phyloP scores from a whole-genome alignment of 2,329 filamentous ascomycete genomes.

The Neodidymelliopsis sp. region DNA sequence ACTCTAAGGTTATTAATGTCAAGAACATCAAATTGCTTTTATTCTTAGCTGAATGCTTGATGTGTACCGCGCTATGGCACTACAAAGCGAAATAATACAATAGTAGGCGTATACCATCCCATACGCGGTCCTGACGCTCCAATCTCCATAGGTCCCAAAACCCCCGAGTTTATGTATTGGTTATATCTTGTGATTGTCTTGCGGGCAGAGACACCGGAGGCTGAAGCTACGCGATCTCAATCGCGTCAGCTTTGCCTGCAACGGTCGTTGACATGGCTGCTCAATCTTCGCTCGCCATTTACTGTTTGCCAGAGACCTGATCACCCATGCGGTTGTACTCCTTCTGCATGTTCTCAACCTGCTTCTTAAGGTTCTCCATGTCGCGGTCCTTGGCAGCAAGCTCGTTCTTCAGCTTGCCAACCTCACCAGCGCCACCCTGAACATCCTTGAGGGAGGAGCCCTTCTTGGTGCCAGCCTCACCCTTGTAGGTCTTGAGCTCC shows the following conservation, averaged over 20 bases:
- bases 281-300: slow-evolving; percentile 13
- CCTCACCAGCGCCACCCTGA: slow-evolving; percentile 74
- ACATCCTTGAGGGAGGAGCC: slow-evolving; percentile 73
- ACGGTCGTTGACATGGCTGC: slow-evolving; percentile 18
- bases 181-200: neutral
- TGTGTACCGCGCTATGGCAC: slow-evolving; percentile 7
- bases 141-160: neutral
- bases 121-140: slow-evolving; percentile 1
- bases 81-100: slow-evolving; percentile 8
- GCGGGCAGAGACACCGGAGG: slow-evolving; percentile 18
- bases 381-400: slow-evolving; percentile 79
- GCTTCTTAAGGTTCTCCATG: slow-evolving; percentile 89
- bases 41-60: slow-evolving; percentile 5
- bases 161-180: neutral
- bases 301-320: slow-evolving; percentile 72
- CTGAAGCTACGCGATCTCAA: slow-evolving; percentile 16
- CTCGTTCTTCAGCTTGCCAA: slow-evolving; percentile 71
- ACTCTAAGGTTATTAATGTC: neutral
- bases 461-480: slow-evolving; percentile 67
- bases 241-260: slow-evolving; percentile 21
- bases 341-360: slow-evolving; percentile 79
- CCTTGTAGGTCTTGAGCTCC: slow-evolving; percentile 84
- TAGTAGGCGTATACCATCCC: neutral
- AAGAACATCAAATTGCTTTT: neutral
- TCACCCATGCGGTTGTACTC: slow-evolving; percentile 90